These are phyloP conservation scores for Cicer arietinum DNA, from an alignment of 306 rosid species.

Conservation along the genomic window DNA sequence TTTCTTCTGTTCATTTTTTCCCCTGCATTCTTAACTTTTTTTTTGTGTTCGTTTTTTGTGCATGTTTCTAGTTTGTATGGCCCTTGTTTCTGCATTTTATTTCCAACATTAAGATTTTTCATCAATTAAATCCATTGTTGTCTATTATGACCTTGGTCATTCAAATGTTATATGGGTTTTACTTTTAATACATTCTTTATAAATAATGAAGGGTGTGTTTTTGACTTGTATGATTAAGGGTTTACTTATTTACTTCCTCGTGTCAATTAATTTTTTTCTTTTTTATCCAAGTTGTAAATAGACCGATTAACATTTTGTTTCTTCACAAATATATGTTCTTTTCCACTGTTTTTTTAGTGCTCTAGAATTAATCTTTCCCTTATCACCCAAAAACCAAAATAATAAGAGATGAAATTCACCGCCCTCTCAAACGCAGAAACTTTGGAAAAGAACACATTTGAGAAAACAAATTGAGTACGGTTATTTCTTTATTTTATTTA, in stretches of 20 bases:
- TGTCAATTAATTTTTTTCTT: neutral
- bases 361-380: neutral
- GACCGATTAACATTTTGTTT: neutral
- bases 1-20: conserved; percentile 33
- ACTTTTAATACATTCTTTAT: conserved; percentile 35
- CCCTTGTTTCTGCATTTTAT: conserved; percentile 39
- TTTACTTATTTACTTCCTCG: neutral
- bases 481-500: no score
- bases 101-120: conserved; percentile 48
- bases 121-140: conserved; percentile 46
- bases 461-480: no score
- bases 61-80: conserved; percentile 46
- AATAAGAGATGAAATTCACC: no score
- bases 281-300: neutral
- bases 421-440: no score
- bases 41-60: neutral
- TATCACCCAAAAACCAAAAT: neutral
- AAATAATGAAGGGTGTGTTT: conserved; percentile 6
- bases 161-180: conserved; percentile 43
- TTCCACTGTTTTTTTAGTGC: conserved; percentile 19
- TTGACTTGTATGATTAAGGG: conserved; percentile 18
- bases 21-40: conserved; percentile 10
- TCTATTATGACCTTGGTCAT: conserved; percentile 51
- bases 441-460: no score
- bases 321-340: conserved; percentile 9